Evolutionary conservation across 2,329 filamentous ascomycete genomes (phyloP).

Genomic region (Pleomassaria siparia): DNA sequence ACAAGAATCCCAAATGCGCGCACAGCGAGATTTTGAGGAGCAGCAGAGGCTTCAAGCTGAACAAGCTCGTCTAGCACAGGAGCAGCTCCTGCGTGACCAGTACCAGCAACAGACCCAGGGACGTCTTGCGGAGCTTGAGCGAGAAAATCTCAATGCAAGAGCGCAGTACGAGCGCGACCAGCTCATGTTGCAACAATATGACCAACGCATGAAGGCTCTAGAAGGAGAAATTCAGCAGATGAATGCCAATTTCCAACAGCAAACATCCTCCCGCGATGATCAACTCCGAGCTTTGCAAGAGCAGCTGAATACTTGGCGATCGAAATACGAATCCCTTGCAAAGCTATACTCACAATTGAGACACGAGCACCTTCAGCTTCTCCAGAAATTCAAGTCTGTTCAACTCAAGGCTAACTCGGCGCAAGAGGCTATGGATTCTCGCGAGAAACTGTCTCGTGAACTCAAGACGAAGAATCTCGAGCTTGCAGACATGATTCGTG

Average conservation of each 20-base stretch:
- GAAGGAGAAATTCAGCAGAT: constrained; percentile 85
- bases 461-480: constrained; percentile 99
- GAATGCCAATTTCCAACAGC: constrained; percentile 79
- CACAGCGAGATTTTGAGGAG: constrained; percentile 94
- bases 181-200: constrained; percentile 94
- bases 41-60: constrained; percentile 86
- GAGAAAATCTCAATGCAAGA: constrained; percentile 89
- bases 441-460: constrained; percentile 94
- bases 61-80: constrained; percentile 87
- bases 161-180: constrained; percentile 98
- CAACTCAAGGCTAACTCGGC: constrained; percentile 96
- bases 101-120: constrained; percentile 93
- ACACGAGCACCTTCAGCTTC: constrained; percentile 88
- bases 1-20: constrained; percentile 78
- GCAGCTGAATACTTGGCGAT: constrained; percentile 96
- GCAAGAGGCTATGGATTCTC: constrained; percentile 91
- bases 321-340: constrained; percentile 93
- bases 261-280: constrained; percentile 87
- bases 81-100: constrained; percentile 85
- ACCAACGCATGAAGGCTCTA: constrained; percentile 85
- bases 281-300: constrained; percentile 91
- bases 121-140: constrained; percentile 90
- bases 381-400: constrained; percentile 94
- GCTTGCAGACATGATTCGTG: constrained; percentile 96
- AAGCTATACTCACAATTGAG: constrained; percentile 97